Evolutionary conservation across 495 filamentous ascomycete genomes (phyloP), one percentile per base, ranked within the genome.

Genomic region (Geoglossum glabrum): DNA sequence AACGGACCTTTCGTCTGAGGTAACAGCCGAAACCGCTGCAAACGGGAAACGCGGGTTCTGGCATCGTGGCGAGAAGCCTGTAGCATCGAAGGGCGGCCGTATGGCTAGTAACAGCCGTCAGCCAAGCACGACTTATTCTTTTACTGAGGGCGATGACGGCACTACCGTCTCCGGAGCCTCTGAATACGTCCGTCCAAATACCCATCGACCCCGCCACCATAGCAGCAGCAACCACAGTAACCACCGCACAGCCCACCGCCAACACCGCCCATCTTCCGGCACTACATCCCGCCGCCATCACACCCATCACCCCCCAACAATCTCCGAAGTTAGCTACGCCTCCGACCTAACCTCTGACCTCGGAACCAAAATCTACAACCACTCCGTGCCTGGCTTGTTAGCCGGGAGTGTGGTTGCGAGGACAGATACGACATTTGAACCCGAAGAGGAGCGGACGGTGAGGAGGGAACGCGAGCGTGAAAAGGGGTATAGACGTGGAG

Each of bases 321-420:
- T 52, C 49, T 52, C 49, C 72, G 49, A 52, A 13, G 49, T 31
- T 2, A 52, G 49, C 49, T 28, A 52, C 49, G 73, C 70, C 36
- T 77, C 78, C 58, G 80, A 79, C 0, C 67, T 77, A 38, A 27
- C n/a, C 25, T 31, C 28, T 1, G 56, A 58, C 17, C 45, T 26
- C 13, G 87, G 87, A 25, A 92, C 87, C 21, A 89, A 86, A 73
- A 79, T 76, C 51, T 95, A 95, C 66, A 78, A 76, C 59, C 86
- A 90, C 67, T 74, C 82, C 0, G 86, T 90, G 61, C 85, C 87
- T 0, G 86, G 86, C 0, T 68, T 90, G 64, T 66, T 61, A 66
- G 68, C 31, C 63, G 67, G 56, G 73, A 75, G 63, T 63, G 61
- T 54, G 54, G 57, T 61, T 67, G 40, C 63, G 63, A 27, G 47